Conservation (phyloP, 495 filamentous ascomycete genomes). For the Chaetomium cochliodes region DNA sequence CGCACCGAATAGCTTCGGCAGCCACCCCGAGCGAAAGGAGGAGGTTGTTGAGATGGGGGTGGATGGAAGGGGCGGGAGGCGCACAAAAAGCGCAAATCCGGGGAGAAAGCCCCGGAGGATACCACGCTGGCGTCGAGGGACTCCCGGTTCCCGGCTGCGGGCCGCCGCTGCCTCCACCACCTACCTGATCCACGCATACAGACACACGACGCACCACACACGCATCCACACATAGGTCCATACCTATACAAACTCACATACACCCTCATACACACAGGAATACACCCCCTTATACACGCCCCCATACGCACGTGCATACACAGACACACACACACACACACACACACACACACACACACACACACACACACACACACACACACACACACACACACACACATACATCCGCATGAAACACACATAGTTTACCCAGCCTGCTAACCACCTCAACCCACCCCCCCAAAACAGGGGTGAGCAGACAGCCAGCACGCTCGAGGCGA, state of each 20-base stretch:
- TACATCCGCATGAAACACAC: too few relatives aligned
- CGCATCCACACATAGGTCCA: not conserved
- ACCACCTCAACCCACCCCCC: not conserved
- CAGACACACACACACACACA: not conserved
- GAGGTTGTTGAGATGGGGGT: not conserved
- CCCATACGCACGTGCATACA: not conserved
- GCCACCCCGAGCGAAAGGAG: not conserved
- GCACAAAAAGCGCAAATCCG: not conserved
- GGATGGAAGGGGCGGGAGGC: not conserved
- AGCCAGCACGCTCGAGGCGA: slow-evolving; percentile 54
- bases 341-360: not conserved
- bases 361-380: too few relatives aligned
- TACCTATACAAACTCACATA: not conserved
- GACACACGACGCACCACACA: not conserved
- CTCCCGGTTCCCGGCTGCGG: too few relatives aligned
- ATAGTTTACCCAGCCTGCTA: too few relatives aligned
- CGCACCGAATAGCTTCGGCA: slow-evolving; percentile 5
- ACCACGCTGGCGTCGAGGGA: too few relatives aligned
- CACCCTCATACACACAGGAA: too few relatives aligned
- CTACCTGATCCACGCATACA: not conserved
- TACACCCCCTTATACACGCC: too few relatives aligned
- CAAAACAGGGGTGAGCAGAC: slow-evolving; percentile 53
- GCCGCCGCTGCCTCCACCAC: too few relatives aligned
- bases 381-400: too few relatives aligned
- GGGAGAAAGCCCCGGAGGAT: not conserved